Conservation (phyloP, 2,329 filamentous ascomycete genomes). For the Xylaria sp. region DNA sequence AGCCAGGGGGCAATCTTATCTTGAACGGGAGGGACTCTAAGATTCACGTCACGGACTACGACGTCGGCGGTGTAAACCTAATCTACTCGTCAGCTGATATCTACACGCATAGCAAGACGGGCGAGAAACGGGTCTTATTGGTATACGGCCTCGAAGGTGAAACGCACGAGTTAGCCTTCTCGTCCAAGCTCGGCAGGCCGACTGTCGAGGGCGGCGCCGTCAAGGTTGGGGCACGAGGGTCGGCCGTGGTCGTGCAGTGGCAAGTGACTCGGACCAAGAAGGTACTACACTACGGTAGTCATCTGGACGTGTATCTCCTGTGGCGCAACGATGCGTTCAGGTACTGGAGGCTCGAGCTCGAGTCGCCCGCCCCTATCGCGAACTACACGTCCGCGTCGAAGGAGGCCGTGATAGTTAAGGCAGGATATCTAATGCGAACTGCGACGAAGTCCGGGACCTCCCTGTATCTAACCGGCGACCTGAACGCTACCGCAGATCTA, state of each 20-base stretch:
- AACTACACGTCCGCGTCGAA: conserved; percentile 26
- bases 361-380: conserved; percentile 34
- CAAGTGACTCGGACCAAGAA: conserved; percentile 48
- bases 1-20: conserved; percentile 20
- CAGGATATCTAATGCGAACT: conserved; percentile 58
- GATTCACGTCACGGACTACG: conserved; percentile 62
- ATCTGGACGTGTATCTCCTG: conserved; percentile 52
- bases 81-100: conserved; percentile 67
- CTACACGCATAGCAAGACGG: conserved; percentile 49
- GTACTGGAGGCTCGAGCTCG: conserved; percentile 60
- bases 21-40: conserved; percentile 57
- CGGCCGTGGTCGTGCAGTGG: conserved; percentile 36
- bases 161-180: conserved; percentile 55
- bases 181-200: conserved; percentile 12
- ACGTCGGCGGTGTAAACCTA: conserved; percentile 52
- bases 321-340: conserved; percentile 61
- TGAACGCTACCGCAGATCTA: conserved; percentile 63
- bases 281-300: conserved; percentile 44
- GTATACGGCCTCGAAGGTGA: conserved; percentile 60
- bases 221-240: conserved; percentile 13
- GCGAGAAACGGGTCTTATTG: conserved; percentile 38
- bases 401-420: conserved; percentile 52
- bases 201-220: conserved; percentile 9
- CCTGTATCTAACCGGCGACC: conserved; percentile 62
- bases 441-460: conserved; percentile 51